A percentile compares a stretch with the other conserved stretches of the same genome.
Conservation (phyloP, 2,329 filamentous ascomycete genomes). For the Tolypocladium album region DNA sequence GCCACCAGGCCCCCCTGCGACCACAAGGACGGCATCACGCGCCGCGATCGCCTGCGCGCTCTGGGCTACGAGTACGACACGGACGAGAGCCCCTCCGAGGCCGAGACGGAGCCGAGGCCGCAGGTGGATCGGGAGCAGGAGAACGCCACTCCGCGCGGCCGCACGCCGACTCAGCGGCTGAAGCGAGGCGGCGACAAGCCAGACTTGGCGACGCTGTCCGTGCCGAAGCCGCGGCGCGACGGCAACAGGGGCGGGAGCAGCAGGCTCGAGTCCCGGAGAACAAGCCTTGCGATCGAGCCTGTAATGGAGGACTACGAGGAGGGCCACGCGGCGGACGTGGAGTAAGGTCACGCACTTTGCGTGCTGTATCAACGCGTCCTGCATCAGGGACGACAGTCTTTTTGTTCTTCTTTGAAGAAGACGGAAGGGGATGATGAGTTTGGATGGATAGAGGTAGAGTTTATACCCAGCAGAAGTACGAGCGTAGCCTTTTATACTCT, state of each 20-base stretch:
- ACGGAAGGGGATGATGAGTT: background rate
- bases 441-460: background rate
- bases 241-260: background rate
- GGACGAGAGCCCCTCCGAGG: slow-evolving; percentile 4
- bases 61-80: slow-evolving; percentile 15
- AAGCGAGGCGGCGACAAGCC: background rate
- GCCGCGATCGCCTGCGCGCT: slow-evolving; percentile 10
- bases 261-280: background rate
- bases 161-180: background rate
- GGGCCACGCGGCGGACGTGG: background rate
- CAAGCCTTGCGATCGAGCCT: background rate
- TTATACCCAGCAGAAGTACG: background rate
- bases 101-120: background rate
- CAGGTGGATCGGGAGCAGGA: background rate
- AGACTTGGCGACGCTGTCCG: background rate
- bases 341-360: too few relatives aligned
- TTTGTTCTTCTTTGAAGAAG: background rate
- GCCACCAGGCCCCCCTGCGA: background rate
- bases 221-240: background rate
- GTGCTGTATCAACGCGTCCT: background rate
- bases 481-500: background rate
- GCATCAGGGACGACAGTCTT: background rate
- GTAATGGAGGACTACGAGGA: slow-evolving; percentile 1
- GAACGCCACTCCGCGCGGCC: background rate
- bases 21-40: slow-evolving; percentile 5